Percentiles rank a stretch among this genome's conserved stretches.
Conservation (phyloP, 371 early-diverging fungal genomes). For the Rhizopus arrhizus region DNA sequence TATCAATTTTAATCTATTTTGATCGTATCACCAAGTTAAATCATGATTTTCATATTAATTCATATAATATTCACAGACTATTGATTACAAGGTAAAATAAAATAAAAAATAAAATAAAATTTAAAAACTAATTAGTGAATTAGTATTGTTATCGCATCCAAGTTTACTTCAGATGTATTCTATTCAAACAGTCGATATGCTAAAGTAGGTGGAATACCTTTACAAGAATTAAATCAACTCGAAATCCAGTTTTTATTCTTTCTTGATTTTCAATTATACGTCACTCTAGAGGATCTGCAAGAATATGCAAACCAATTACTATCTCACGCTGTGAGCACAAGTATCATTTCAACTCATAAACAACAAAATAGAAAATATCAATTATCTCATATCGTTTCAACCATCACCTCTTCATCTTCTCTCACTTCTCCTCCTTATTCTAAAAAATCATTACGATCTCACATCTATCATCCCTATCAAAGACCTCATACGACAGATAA, state of each 20-base stretch:
- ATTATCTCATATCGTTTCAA: background rate
- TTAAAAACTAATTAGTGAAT: background rate
- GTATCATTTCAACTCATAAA: conserved; percentile 4
- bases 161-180: conserved; percentile 81
- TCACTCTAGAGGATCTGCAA: conserved; percentile 64
- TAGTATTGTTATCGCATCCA: conserved; percentile 73
- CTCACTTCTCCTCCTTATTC: conserved; percentile 10
- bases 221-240: conserved; percentile 79
- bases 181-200: conserved; percentile 75
- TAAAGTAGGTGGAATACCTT: conserved; percentile 79
- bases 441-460: conserved; percentile 2
- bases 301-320: conserved; percentile 60
- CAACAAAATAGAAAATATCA: background rate
- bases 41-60: conserved; percentile 56
- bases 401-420: background rate
- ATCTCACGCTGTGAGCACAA: conserved; percentile 17
- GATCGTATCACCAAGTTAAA: conserved; percentile 67
- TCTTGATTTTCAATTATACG: conserved; percentile 73
- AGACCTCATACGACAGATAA: background rate
- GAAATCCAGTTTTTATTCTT: conserved; percentile 84
- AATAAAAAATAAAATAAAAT: background rate
- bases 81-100: conserved; percentile 59
- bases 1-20: conserved; percentile 80
- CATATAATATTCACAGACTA: conserved; percentile 78
- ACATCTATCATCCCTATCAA: conserved; percentile 6